Conservation (phyloP, 495 filamentous ascomycete genomes). For the Xylaria bambusicola region DNA sequence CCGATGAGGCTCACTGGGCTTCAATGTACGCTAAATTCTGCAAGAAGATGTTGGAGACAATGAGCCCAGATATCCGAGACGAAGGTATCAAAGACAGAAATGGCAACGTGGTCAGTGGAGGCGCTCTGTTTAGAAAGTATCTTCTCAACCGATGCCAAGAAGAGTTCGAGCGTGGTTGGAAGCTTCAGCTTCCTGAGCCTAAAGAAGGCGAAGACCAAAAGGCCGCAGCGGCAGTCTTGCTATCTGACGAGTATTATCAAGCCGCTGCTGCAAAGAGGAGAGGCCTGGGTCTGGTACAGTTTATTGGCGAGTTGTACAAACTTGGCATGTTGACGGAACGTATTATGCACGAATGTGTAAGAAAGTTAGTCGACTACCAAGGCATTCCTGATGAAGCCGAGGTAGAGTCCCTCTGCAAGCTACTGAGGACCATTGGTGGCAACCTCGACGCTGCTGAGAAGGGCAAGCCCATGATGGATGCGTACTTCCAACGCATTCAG, state of each 20-base stretch:
- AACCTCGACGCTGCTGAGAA: slow-evolving; percentile 81
- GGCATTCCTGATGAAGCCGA: slow-evolving; percentile 93
- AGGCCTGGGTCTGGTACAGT: slow-evolving; percentile 96
- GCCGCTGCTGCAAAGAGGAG: slow-evolving; percentile 95
- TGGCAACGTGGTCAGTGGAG: slow-evolving; percentile 84
- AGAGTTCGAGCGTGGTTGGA: slow-evolving; percentile 99
- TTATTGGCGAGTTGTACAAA: slow-evolving; percentile 99
- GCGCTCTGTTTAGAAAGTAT: slow-evolving; percentile 96
- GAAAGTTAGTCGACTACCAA: slow-evolving; percentile 93
- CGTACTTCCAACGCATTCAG: slow-evolving; percentile 89
- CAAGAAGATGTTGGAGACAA: slow-evolving; percentile 92
- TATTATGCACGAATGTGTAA: slow-evolving; percentile 99
- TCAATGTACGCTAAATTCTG: slow-evolving; percentile 99
- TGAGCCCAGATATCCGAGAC: slow-evolving; percentile 94
- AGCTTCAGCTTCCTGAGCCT: slow-evolving; percentile 79
- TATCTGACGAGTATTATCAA: slow-evolving; percentile 96
- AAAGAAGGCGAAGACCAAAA: slow-evolving; percentile 68
- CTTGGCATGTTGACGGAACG: slow-evolving; percentile 96
- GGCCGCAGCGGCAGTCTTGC: slow-evolving; percentile 71
- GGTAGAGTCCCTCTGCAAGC: slow-evolving; percentile 89
- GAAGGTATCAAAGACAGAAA: slow-evolving; percentile 87
- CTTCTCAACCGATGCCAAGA: slow-evolving; percentile 98
- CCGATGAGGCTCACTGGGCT: slow-evolving; percentile 98
- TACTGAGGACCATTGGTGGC: slow-evolving; percentile 85
- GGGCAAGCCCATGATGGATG: slow-evolving; percentile 80